A percentile compares a stretch with the other conserved stretches of the same genome.
These are phyloP conservation scores for Gamsiella multidivaricata DNA, from an alignment of 192 early-diverging fungal species.

Conservation along the genomic window DNA sequence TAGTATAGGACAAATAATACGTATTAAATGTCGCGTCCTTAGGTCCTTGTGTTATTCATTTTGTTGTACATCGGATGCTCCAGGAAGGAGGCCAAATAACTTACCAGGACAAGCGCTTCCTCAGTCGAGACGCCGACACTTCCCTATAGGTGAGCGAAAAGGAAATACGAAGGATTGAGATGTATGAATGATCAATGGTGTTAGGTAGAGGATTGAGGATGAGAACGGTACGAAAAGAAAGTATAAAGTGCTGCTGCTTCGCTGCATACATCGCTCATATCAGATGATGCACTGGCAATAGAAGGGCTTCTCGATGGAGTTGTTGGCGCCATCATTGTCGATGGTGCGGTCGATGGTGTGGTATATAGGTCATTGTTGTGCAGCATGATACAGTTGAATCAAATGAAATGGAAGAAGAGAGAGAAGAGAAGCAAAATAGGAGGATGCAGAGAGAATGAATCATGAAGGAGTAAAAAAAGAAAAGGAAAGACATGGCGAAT, in stretches of 20 bases:
- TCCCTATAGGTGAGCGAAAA: constrained; percentile 10
- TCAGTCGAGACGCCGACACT: constrained; percentile 17
- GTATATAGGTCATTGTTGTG: no score
- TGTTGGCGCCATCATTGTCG: no score
- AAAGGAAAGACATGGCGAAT: not conserved
- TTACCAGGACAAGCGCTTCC: constrained; percentile 41
- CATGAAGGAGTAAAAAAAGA: not conserved
- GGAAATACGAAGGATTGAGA: not conserved
- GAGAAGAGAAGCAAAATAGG: not conserved
- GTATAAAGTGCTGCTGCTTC: no score
- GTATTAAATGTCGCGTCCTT: no score
- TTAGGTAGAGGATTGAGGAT: not conserved
- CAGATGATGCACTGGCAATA: no score
- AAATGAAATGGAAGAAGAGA: not conserved
- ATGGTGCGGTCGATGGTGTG: no score
- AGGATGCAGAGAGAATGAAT: not conserved
- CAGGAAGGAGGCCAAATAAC: no score
- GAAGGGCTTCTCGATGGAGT: no score
- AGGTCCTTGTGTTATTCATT: not conserved
- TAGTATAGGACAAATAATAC: not conserved
- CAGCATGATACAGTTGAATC: no score
- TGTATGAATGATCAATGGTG: not conserved
- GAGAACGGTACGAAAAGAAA: not conserved
- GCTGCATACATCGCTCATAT: no score
- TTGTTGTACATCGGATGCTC: no score